A percentile compares a stretch with the other conserved stretches of the same genome.
Evolutionary conservation across 208 protist genomes (phyloP).

Genomic region (Trypanosoma cruzi): DNA sequence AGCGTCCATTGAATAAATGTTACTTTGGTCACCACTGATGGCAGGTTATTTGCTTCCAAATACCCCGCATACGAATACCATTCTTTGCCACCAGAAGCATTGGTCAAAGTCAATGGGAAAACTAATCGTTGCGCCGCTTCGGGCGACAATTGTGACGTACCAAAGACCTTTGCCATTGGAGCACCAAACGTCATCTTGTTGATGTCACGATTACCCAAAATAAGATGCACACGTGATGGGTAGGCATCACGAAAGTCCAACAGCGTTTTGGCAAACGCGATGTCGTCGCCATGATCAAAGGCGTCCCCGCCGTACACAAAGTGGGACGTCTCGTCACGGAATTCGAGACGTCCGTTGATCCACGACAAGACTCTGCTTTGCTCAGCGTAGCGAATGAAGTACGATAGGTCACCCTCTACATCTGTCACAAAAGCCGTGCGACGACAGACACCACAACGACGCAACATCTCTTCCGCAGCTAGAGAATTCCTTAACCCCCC

Average conservation of each 20-base stretch:
- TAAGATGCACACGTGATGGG: constrained; percentile 79
- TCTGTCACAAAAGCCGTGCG: constrained; percentile 83
- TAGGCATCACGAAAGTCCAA: constrained; percentile 77
- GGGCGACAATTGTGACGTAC: constrained; percentile 28
- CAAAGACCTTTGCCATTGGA: constrained; percentile 21
- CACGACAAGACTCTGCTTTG: constrained; percentile 35
- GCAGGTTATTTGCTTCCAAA: constrained; percentile 11
- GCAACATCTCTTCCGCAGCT: constrained; percentile 30
- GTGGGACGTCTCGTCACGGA: constrained; percentile 49
- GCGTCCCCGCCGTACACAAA: constrained; percentile 92
- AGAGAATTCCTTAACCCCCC: background rate
- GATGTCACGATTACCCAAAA: constrained; percentile 91
- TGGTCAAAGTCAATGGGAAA: constrained; percentile 30
- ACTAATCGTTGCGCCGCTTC: constrained; percentile 16
- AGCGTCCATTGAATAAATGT: constrained; percentile 72
- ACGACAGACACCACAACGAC: constrained; percentile 18
- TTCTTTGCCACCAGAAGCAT: constrained; percentile 15
- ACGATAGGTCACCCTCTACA: constrained; percentile 85
- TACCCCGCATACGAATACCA: constrained; percentile 22
- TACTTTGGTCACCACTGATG: constrained; percentile 6
- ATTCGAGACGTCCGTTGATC: constrained; percentile 32
- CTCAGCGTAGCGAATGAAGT: constrained; percentile 72
- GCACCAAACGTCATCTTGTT: constrained; percentile 86
- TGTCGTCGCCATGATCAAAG: constrained; percentile 85
- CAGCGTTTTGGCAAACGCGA: constrained; percentile 60